Evolutionary conservation across 1,139 yeast species (phyloP).

Genomic region (Suhomyces bokatorum): DNA sequence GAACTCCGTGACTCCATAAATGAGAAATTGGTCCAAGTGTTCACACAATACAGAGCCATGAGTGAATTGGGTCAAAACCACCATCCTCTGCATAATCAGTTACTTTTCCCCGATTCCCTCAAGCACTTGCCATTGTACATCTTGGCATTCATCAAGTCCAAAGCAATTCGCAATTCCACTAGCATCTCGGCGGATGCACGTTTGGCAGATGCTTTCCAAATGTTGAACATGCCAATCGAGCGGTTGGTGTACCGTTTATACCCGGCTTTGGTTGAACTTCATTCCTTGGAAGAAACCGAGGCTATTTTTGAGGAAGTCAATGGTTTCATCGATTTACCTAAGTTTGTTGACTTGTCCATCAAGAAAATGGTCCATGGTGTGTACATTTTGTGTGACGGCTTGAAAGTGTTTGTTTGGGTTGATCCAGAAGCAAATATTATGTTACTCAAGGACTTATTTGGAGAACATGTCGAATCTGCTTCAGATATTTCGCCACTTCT

Average conservation of each 20-base stretch:
- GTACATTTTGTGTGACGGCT: slow-evolving; percentile 74
- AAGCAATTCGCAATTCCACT: slow-evolving; percentile 55
- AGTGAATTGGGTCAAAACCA: slow-evolving; percentile 50
- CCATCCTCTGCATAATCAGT: slow-evolving; percentile 57
- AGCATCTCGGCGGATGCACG: slow-evolving; percentile 56
- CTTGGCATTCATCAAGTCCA: slow-evolving; percentile 68
- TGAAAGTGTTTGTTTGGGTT: slow-evolving; percentile 62
- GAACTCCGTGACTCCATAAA: slow-evolving; percentile 66
- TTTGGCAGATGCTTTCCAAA: slow-evolving; percentile 55
- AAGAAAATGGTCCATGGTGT: slow-evolving; percentile 70
- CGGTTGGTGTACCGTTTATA: slow-evolving; percentile 67
- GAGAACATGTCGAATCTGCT: slow-evolving; percentile 45
- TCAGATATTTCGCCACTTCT: slow-evolving; percentile 50
- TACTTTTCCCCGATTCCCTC: slow-evolving; percentile 81
- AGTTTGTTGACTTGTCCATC: slow-evolving; percentile 46
- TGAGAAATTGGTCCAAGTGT: slow-evolving; percentile 66
- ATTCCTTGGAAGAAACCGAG: slow-evolving; percentile 59
- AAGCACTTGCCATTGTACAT: slow-evolving; percentile 69
- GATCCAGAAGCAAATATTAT: slow-evolving; percentile 69
- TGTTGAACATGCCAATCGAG: slow-evolving; percentile 59
- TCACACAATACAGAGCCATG: slow-evolving; percentile 72
- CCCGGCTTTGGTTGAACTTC: slow-evolving; percentile 79
- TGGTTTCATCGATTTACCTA: slow-evolving; percentile 52
- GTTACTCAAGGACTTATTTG: slow-evolving; percentile 74
- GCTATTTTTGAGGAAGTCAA: slow-evolving; percentile 49